A percentile compares a stretch with the other conserved stretches of the same genome.
phyloP scores from a whole-genome alignment of 148 eudicot species.

The Bassia scoparia region DNA sequence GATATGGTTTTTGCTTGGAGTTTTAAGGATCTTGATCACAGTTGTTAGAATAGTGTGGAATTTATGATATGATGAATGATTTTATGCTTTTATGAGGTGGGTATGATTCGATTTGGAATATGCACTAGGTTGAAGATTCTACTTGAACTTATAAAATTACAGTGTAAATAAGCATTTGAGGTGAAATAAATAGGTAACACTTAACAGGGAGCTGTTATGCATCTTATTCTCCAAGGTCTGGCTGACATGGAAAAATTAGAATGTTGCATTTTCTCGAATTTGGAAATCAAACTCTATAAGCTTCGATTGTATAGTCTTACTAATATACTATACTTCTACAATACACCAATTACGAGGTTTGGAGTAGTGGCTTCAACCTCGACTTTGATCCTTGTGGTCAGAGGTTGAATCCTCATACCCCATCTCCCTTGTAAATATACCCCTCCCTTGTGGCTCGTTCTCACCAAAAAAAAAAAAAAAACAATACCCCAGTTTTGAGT shows the following conservation, averaged over 20 bases:
- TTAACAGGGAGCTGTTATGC: not conserved
- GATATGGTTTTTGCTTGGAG: not conserved
- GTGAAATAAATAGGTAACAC: not conserved
- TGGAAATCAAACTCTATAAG: not conserved
- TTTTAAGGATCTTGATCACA: not conserved
- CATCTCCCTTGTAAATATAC: no score
- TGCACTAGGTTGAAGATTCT: not conserved
- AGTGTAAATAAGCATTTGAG: slow-evolving; percentile 1
- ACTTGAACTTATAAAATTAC: no score
- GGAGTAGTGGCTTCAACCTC: no score
- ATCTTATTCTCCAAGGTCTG: not conserved
- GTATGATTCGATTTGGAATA: slow-evolving; percentile 6
- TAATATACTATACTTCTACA: no score
- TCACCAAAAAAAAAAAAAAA: no score
- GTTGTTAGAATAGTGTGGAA: not conserved
- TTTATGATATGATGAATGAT: not conserved
- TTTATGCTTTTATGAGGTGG: not conserved
- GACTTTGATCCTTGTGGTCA: no score
- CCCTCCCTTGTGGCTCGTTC: no score
- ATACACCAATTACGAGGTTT: no score
- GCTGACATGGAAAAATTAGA: not conserved
- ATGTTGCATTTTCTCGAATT: not conserved
- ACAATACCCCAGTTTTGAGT: no score
- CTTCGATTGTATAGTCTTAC: no score
- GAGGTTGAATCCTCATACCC: no score